These are phyloP conservation scores for Blastocystis sp. DNA, from an alignment of 352 stramenopile species.

Conservation along the genomic window DNA sequence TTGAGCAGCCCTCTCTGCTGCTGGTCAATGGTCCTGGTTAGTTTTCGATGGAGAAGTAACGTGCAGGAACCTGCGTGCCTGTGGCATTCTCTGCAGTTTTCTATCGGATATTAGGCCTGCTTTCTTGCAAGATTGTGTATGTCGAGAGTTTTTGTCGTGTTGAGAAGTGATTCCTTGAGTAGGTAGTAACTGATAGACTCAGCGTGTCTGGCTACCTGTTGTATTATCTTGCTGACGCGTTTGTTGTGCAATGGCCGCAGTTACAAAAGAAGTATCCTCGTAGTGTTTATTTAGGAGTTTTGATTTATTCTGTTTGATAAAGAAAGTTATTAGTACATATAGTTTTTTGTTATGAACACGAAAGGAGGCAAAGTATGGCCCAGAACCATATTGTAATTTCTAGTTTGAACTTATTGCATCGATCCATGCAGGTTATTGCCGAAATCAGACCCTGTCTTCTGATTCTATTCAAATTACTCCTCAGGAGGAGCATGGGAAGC, in stretches of 20 bases:
- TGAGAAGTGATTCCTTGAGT: conserved; percentile 66
- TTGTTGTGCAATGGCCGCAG: conserved; percentile 86
- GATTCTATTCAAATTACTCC: conserved; percentile 28
- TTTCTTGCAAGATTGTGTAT: conserved; percentile 79
- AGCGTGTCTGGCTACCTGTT: conserved; percentile 84
- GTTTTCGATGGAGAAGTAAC: neutral
- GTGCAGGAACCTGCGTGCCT: conserved; percentile 77
- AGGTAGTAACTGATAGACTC: conserved; percentile 65
- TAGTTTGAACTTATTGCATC: conserved; percentile 33
- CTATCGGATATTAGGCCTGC: conserved; percentile 74
- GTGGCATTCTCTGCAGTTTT: conserved; percentile 79
- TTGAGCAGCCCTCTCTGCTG: conserved; percentile 76
- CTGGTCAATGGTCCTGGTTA: conserved; percentile 83
- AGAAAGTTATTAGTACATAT: neutral
- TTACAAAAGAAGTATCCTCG: conserved; percentile 76
- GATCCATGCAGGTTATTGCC: neutral
- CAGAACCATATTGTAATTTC: neutral
- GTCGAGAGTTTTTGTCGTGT: conserved; percentile 87
- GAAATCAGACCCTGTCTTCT: neutral
- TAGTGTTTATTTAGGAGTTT: conserved; percentile 73
- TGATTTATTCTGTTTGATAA: conserved; percentile 37
- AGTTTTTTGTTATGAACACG: neutral
- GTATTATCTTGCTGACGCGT: conserved; percentile 84
- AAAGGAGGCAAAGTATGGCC: neutral
- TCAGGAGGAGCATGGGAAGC: neutral